Evolutionary conservation across 805 yeast genomes (phyloP).

Genomic region (Saccharomycopsis schoenii): DNA sequence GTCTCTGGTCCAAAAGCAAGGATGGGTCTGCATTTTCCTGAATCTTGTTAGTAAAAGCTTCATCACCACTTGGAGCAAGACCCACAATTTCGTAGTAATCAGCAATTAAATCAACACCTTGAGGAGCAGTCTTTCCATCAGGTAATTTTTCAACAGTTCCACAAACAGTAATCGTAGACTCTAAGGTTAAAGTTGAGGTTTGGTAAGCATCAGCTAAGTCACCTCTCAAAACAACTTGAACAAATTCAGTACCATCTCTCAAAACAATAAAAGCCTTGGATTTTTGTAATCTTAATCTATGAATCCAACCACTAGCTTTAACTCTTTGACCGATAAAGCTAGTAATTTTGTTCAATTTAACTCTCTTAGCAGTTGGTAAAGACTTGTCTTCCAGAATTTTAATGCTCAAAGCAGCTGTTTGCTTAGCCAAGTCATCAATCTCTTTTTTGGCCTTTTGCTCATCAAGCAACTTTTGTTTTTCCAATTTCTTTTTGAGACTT

Average conservation of each 20-base stretch:
- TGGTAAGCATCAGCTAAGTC: slow-evolving; percentile 86
- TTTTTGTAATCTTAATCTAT: slow-evolving; percentile 86
- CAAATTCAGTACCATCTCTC: slow-evolving; percentile 90
- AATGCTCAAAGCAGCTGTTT: slow-evolving; percentile 73
- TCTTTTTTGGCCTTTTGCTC: slow-evolving; percentile 43
- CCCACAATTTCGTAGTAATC: slow-evolving; percentile 88
- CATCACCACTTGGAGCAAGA: slow-evolving; percentile 93
- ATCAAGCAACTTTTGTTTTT: slow-evolving; percentile 44
- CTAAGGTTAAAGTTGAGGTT: slow-evolving; percentile 79
- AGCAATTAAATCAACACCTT: slow-evolving; percentile 87
- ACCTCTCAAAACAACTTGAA: slow-evolving; percentile 83
- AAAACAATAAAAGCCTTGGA: slow-evolving; percentile 83
- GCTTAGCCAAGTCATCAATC: slow-evolving; percentile 63
- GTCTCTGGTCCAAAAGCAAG: slow-evolving; percentile 86
- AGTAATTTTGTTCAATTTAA: slow-evolving; percentile 52
- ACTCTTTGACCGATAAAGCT: slow-evolving; percentile 60
- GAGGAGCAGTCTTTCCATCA: slow-evolving; percentile 95
- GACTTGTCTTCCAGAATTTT: slow-evolving; percentile 62
- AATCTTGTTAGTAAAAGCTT: slow-evolving; percentile 86
- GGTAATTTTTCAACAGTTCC: slow-evolving; percentile 82
- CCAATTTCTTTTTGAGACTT: slow-evolving; percentile 65
- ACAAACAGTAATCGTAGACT: slow-evolving; percentile 68
- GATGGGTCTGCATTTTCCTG: slow-evolving; percentile 94
- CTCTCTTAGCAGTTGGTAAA: slow-evolving; percentile 56
- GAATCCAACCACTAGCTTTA: slow-evolving; percentile 87